Conservation (phyloP, 768 basidiomycete species). For the Cystobasidium ongulense region DNA sequence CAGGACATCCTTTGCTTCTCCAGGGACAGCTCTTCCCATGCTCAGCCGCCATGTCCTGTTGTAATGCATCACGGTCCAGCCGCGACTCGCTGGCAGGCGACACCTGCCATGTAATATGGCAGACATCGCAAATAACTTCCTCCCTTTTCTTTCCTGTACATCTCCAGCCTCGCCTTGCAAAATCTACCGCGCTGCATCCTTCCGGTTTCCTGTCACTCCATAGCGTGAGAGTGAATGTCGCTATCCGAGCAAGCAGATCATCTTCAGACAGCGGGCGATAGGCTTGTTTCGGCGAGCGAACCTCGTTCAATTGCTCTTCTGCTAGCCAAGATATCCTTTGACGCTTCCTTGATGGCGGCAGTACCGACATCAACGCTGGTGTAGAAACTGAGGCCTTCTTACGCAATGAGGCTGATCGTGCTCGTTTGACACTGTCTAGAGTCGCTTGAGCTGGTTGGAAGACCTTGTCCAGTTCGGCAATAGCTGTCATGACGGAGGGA, state of each 20-base stretch:
- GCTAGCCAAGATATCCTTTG: not conserved
- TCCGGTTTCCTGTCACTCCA: slow-evolving; percentile 27
- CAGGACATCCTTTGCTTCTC: not conserved
- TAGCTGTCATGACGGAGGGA: not conserved
- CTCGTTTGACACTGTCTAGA: not conserved
- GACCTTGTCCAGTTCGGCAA: not conserved
- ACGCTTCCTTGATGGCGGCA: slow-evolving; percentile 21
- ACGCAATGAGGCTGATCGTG: not conserved
- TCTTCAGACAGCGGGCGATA: not conserved
- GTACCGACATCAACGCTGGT: slow-evolving; percentile 24
- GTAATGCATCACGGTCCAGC: not conserved
- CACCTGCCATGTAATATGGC: not conserved
- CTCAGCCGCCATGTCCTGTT: not conserved
- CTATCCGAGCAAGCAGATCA: slow-evolving; percentile 4
- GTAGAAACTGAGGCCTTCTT: slow-evolving; percentile 8
- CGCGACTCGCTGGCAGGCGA: not conserved
- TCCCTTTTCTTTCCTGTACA: slow-evolving; percentile 17
- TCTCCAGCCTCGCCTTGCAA: slow-evolving; percentile 24
- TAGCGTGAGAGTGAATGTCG: not conserved
- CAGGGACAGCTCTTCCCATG: slow-evolving; percentile 14
- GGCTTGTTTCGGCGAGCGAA: not conserved
- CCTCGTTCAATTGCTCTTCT: not conserved
- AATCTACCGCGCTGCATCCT: not conserved
- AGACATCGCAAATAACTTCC: slow-evolving; percentile 17
- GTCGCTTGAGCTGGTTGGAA: slow-evolving; percentile 9